Conservation (phyloP, 75 land plant genomes). For the Cunninghamia lanceolata region DNA sequence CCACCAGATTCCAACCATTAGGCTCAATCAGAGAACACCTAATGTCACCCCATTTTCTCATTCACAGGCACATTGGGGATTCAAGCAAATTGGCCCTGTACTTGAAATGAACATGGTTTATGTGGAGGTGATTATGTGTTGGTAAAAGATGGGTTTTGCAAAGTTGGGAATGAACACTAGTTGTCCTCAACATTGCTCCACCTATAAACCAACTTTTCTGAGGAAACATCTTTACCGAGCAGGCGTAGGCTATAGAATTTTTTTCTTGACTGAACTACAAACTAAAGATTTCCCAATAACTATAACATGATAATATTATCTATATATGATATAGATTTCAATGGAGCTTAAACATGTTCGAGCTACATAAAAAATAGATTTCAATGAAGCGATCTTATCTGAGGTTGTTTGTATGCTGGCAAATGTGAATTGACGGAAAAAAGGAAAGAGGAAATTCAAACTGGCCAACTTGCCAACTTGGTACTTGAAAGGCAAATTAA, state of each 20-base stretch:
- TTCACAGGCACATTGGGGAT: neutral
- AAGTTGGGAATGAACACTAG: neutral
- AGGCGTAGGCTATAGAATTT: no score
- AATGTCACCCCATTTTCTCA: neutral
- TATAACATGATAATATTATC: no score
- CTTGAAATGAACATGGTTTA: neutral
- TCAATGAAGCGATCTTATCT: neutral
- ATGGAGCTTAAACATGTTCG: no score
- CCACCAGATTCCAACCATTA: slow-evolving; percentile 79
- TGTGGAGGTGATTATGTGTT: neutral
- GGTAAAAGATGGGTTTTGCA: neutral
- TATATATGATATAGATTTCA: no score
- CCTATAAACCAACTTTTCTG: neutral
- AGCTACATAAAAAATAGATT: neutral
- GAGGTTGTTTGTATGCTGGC: neutral
- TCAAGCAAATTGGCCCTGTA: neutral
- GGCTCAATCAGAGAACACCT: no score
- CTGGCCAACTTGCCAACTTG: no score
- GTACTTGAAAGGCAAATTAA: no score
- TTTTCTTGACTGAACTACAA: neutral
- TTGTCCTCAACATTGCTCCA: neutral
- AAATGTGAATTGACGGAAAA: no score
- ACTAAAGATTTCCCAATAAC: no score
- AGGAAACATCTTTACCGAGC: no score
- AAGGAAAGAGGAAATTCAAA: no score